Evolutionary conservation across 2,329 filamentous ascomycete genomes (phyloP).

Genomic region (Aspergillus phoenicis): DNA sequence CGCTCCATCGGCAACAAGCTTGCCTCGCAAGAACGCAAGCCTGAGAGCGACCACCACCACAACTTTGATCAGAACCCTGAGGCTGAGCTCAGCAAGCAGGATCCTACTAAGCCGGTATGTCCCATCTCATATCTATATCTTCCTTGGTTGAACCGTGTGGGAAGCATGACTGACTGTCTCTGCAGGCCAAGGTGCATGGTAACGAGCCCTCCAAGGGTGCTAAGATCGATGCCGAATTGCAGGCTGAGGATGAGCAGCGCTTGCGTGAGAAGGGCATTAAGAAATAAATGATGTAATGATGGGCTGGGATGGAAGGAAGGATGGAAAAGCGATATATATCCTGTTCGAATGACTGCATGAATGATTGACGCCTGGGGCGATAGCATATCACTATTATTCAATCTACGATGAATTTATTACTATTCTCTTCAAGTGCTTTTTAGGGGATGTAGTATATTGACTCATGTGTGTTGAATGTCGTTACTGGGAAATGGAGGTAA

Average conservation of each 20-base stretch:
- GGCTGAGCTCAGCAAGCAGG: conserved; percentile 43
- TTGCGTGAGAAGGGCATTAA: conserved; percentile 48
- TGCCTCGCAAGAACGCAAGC: conserved; percentile 37
- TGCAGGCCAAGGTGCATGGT: conserved; percentile 50
- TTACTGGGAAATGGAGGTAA: too few species aligned
- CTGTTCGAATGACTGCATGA: neutral
- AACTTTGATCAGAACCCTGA: conserved; percentile 36
- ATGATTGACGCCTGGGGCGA: neutral
- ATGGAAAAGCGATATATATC: neutral
- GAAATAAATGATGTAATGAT: conserved; percentile 22
- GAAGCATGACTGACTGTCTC: too few species aligned
- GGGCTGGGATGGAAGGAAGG: neutral
- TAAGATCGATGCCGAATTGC: conserved; percentile 49
- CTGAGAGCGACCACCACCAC: conserved; percentile 28
- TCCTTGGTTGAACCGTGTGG: too few species aligned
- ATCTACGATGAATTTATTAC: too few species aligned
- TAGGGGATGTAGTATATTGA: too few species aligned
- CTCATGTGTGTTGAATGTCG: too few species aligned
- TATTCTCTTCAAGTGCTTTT: too few species aligned
- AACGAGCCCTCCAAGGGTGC: conserved; percentile 52
- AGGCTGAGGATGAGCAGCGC: conserved; percentile 47
- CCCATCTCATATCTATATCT: too few species aligned
- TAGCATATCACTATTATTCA: neutral
- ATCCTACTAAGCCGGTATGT: conserved; percentile 46
- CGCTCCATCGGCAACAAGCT: conserved; percentile 50